phyloP scores from a whole-genome alignment of 1,284 basidiomycete genomes.

The Papiliotrema flavescens region DNA sequence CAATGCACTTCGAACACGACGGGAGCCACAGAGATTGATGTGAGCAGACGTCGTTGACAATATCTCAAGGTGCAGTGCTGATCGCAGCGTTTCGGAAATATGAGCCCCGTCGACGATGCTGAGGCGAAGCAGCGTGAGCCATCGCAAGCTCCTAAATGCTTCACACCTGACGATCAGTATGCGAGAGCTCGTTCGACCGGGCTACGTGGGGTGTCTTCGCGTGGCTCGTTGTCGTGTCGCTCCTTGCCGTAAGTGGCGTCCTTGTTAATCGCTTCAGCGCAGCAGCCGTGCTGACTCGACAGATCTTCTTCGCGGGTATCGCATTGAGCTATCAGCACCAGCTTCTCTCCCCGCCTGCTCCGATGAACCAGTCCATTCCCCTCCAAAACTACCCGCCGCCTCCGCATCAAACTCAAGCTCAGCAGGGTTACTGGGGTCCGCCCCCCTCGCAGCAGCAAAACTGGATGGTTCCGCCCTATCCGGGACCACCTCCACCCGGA shows the following conservation, averaged over 20 bases:
- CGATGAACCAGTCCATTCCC: constrained; percentile 2
- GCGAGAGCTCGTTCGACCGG: constrained; percentile 56
- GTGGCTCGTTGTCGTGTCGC: constrained; percentile 56
- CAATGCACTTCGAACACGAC: constrained; percentile 51
- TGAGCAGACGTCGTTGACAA: constrained; percentile 6
- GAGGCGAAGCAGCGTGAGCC: not conserved
- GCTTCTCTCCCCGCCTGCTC: constrained; percentile 57
- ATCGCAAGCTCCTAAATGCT: not conserved
- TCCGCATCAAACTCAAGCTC: not conserved
- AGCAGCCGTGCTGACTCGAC: constrained; percentile 49
- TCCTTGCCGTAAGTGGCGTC: constrained; percentile 27
- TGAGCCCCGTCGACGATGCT: constrained; percentile 36
- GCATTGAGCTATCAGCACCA: constrained; percentile 69
- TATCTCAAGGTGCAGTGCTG: not conserved
- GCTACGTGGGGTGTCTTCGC: constrained; percentile 62
- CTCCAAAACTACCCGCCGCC: constrained; percentile 10
- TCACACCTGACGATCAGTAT: constrained; percentile 46
- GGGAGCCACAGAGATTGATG: constrained; percentile 40
- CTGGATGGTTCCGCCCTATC: constrained; percentile 47
- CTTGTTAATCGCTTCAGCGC: no score
- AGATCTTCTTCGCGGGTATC: constrained; percentile 59
- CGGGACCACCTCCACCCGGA: constrained; percentile 31
- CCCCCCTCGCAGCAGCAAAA: constrained; percentile 20
- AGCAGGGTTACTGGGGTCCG: not conserved
- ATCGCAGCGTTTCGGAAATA: not conserved